phyloP scores from a whole-genome alignment of 169 alveolate genomes.

The Cryptosporidium xiaoi region DNA sequence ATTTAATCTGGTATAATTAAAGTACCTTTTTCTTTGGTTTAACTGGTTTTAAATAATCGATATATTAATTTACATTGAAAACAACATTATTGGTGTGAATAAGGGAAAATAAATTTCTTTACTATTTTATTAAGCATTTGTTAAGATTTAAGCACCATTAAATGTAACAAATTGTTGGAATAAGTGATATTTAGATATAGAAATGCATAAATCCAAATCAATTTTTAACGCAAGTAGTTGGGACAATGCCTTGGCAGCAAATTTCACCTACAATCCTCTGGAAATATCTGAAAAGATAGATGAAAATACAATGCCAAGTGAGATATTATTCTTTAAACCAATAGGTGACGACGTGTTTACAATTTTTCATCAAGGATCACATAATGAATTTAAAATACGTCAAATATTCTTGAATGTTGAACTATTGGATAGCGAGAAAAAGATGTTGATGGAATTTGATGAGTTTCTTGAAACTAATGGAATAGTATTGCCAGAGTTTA shows the following conservation, averaged over 20 bases:
- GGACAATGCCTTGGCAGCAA: slow-evolving; percentile 30
- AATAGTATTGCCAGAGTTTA: slow-evolving; percentile 71
- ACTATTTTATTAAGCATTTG: too few species aligned
- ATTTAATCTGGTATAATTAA: too few species aligned
- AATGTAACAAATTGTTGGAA: too few species aligned
- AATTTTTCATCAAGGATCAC: slow-evolving; percentile 55
- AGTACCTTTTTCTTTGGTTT: too few species aligned
- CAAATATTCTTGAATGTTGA: slow-evolving; percentile 79
- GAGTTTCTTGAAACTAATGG: slow-evolving; percentile 13
- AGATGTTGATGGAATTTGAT: slow-evolving; percentile 74
- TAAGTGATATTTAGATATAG: background rate
- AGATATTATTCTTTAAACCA: slow-evolving; percentile 34
- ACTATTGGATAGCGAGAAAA: slow-evolving; percentile 75
- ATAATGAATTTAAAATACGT: slow-evolving; percentile 68
- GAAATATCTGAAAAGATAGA: slow-evolving; percentile 18
- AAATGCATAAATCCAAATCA: slow-evolving; percentile 18
- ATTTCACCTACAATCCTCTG: slow-evolving; percentile 21
- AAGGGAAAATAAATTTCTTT: too few species aligned
- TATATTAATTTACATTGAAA: too few species aligned
- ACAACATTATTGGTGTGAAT: too few species aligned
- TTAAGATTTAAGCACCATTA: too few species aligned
- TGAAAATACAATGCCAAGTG: slow-evolving; percentile 69
- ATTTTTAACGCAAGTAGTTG: background rate
- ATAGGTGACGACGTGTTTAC: slow-evolving; percentile 66
- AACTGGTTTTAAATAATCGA: too few species aligned